Evolutionary conservation across 495 filamentous ascomycete genomes (phyloP), one percentile per base, ranked within the genome.

Genomic region (Talaromyces thailandensis): DNA sequence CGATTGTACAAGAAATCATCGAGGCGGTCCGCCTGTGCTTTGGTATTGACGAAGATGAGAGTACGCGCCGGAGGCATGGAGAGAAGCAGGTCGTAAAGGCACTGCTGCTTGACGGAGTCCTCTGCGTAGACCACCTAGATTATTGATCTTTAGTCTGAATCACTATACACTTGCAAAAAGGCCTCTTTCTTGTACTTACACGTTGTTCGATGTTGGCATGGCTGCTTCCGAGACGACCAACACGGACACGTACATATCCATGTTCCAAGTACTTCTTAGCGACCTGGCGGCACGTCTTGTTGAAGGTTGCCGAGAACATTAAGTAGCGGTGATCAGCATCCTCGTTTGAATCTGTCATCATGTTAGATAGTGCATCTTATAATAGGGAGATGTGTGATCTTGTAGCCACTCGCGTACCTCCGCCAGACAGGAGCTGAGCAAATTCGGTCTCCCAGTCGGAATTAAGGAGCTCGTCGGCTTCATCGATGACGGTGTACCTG

Each of bases 261-360:
- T 82, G 75, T 2, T 84, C 76, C 60, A 98, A 82, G 69, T 91
- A 89, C 9, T 87, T 76, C 48, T 82, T 83, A 6, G 93, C 94
- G 29, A 97, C 73, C 35, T 87, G 76, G 45, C 91, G 92, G 66
- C 87, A 86, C 0, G 75, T 71, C 75, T 87, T 89, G 23, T 89
- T 86, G 70, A 98, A 98, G 0, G 94, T 97, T 11, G 94, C 94
- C 2, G 91, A 96, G 65, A 97, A 97, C 83, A 98, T 91, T 82
- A 96, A 77, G 75, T 89, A 96, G 21, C 86, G 75, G 80, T 91
- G 80, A 60, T 92, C 88, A 5, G 86, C 88, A 66, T 96, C 90
- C 57, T 90, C 85, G 53, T 96, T 94, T 72, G 77, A 70, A 72
- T 84, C 80, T 83, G 63, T 31, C 56, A 31, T 51, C 25, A 61